These are phyloP conservation scores for Alternaria tenuissima DNA, from an alignment of 2,329 filamentous ascomycete genomes.

Conservation along the genomic window DNA sequence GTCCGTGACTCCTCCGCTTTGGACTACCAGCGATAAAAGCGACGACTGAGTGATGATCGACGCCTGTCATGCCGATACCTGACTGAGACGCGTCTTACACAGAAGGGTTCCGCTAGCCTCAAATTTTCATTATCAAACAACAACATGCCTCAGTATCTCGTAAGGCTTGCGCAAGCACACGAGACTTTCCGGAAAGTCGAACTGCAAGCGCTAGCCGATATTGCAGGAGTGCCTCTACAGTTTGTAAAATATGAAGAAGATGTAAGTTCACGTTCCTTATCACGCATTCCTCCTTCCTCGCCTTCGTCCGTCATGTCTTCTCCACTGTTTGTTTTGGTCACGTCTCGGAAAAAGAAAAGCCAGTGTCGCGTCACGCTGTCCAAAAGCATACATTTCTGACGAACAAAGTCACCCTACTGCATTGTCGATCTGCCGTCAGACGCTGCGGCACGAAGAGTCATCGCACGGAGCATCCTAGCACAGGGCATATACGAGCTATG, in stretches of 20 bases:
- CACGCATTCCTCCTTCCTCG: background rate
- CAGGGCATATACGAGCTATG: slow-evolving; percentile 90
- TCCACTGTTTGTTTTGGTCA: background rate
- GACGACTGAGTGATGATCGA: background rate
- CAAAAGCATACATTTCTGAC: slow-evolving; percentile 14
- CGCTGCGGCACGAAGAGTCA: slow-evolving; percentile 70
- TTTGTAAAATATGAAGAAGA: slow-evolving; percentile 77
- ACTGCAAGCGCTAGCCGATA: slow-evolving; percentile 77
- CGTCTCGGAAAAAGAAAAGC: background rate
- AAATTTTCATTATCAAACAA: background rate
- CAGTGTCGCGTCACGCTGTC: background rate
- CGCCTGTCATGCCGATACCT: slow-evolving; percentile 29
- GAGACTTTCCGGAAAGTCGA: slow-evolving; percentile 91
- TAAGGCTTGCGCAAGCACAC: slow-evolving; percentile 88
- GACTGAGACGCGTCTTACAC: slow-evolving; percentile 21
- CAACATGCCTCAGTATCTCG: slow-evolving; percentile 72
- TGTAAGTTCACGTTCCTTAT: slow-evolving; percentile 62
- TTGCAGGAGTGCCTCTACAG: slow-evolving; percentile 72
- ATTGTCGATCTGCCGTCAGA: slow-evolving; percentile 72
- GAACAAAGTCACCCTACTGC: slow-evolving; percentile 82
- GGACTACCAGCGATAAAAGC: slow-evolving; percentile 1
- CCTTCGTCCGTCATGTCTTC: slow-evolving; percentile 9
- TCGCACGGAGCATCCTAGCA: slow-evolving; percentile 79
- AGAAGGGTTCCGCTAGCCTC: background rate
- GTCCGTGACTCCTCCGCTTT: slow-evolving; percentile 24